A percentile compares a stretch with the other conserved stretches of the same genome.
phyloP scores from a whole-genome alignment of 805 yeast species.

The Tetrapisispora iriomotensis region DNA sequence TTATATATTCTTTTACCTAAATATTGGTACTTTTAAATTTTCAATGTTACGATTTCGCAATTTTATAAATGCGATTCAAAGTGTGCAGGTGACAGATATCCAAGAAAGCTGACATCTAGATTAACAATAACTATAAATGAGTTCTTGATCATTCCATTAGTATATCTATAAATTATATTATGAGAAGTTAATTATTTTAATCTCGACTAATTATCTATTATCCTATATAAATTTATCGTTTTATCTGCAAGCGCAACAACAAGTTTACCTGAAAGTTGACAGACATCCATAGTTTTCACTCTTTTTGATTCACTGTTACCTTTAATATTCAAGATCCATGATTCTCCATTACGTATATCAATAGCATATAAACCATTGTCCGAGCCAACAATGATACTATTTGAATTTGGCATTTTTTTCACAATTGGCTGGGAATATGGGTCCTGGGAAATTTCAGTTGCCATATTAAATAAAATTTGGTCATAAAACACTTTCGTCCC shows the following conservation, averaged over 20 bases:
- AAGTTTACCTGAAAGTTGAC: constrained; percentile 5
- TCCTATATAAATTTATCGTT: constrained; percentile 5
- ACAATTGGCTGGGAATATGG: constrained; percentile 24
- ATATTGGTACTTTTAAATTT: no score
- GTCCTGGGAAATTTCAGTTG: constrained; percentile 23
- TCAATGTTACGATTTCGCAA: no score
- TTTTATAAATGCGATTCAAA: no score
- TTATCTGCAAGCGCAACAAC: constrained; percentile 14
- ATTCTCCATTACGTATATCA: constrained; percentile 20
- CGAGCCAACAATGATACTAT: constrained; percentile 21
- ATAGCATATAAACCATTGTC: constrained; percentile 22
- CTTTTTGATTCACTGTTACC: constrained; percentile 22
- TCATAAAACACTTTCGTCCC: constrained; percentile 16
- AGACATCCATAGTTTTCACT: constrained; percentile 19
- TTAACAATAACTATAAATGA: no score
- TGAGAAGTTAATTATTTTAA: background rate
- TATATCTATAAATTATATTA: background rate
- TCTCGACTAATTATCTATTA: background rate
- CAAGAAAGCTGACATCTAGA: no score
- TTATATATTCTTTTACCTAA: no score
- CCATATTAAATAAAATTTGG: constrained; percentile 20
- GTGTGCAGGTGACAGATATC: no score
- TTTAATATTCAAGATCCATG: constrained; percentile 26
- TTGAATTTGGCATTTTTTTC: constrained; percentile 8
- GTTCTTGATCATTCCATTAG: background rate